Evolutionary conservation across 805 yeast genomes (phyloP).

Genomic region (Saccharomyces paradoxus): DNA sequence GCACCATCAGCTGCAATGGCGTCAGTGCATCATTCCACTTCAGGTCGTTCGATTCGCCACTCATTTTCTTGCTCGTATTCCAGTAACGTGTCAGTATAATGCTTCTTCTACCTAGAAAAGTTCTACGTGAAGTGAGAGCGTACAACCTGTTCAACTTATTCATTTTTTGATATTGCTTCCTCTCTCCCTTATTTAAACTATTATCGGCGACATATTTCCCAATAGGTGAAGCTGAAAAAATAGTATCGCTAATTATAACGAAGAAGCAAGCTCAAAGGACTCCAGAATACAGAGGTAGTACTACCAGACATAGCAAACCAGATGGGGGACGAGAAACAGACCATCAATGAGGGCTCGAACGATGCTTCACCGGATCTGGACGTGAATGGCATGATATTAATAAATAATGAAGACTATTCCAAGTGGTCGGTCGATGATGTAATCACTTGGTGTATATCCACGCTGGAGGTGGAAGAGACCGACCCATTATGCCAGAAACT

Average conservation of each 20-base stretch:
- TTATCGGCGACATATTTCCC: neutral
- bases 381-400: neutral
- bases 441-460: constrained; percentile 18
- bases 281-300: neutral
- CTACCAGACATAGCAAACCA: neutral
- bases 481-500: constrained; percentile 11
- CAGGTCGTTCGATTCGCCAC: constrained; percentile 27
- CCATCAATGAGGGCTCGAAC: neutral
- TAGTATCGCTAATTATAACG: neutral
- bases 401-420: constrained; percentile 7
- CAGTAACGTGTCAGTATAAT: neutral
- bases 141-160: neutral
- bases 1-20: constrained; percentile 70
- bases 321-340: neutral
- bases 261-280: neutral
- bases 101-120: neutral
- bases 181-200: neutral
- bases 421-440: constrained; percentile 25
- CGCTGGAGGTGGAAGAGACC: constrained; percentile 11
- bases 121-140: neutral
- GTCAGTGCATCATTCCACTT: constrained; percentile 78
- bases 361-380: neutral
- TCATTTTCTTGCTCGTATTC: constrained; percentile 1
- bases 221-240: neutral
- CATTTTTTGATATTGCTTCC: neutral